Evolutionary conservation across 768 basidiomycete species (phyloP).

Genomic region (Macrolepiota albuminosa): DNA sequence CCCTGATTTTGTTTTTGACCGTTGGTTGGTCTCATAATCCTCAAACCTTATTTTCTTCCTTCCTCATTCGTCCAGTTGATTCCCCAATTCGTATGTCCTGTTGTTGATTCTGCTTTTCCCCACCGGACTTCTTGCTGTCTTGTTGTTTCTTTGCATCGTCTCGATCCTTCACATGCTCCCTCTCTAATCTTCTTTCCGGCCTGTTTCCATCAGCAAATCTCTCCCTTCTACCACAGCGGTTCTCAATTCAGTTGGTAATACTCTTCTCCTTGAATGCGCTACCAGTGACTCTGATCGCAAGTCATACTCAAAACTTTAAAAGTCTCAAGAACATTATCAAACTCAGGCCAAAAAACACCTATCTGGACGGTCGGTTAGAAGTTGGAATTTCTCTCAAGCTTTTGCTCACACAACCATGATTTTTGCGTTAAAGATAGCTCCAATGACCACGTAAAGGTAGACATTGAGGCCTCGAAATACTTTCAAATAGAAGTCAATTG

Average conservation of each 20-base stretch:
- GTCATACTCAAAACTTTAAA: conserved; percentile 26
- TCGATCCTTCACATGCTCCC: conserved; percentile 34
- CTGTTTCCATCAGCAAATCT: too few species aligned
- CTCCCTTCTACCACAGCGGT: conserved; percentile 38
- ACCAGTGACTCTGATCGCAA: background rate
- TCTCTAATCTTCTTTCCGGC: conserved; percentile 17
- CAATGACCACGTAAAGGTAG: background rate
- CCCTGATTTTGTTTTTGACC: too few species aligned
- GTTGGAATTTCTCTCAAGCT: background rate
- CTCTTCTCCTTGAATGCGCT: too few species aligned
- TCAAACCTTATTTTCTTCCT: too few species aligned
- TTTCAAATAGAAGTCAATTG: background rate
- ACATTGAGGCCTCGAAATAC: background rate
- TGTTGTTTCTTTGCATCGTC: too few species aligned
- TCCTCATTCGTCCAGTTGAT: too few species aligned
- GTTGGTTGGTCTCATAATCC: too few species aligned
- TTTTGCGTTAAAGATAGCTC: background rate
- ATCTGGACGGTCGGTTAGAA: conserved; percentile 18
- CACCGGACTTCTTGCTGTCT: too few species aligned
- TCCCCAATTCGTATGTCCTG: too few species aligned
- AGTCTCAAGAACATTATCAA: conserved; percentile 41
- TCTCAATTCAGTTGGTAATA: conserved; percentile 59
- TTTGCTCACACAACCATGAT: background rate
- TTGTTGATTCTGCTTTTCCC: too few species aligned
- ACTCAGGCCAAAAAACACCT: conserved; percentile 41